phyloP scores from a whole-genome alignment of 2,329 filamentous ascomycete species.

The Calonectria henricotiae region DNA sequence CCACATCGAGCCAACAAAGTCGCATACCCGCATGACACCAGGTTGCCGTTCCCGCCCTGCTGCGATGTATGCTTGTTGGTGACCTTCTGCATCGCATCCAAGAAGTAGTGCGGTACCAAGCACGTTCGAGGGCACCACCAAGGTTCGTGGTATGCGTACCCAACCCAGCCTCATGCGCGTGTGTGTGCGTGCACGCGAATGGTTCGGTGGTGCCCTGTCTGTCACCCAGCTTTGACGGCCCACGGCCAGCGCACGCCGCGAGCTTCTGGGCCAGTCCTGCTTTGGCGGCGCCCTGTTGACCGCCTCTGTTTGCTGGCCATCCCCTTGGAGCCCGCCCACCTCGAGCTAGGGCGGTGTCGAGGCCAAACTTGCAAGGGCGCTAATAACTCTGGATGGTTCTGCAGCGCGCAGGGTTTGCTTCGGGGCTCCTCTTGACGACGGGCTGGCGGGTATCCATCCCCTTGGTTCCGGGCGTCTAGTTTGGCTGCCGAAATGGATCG shows the following conservation, averaged over 20 bases:
- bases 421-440: conserved; percentile 39
- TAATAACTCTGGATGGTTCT: conserved; percentile 43
- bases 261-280: conserved; percentile 32
- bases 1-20: conserved; percentile 46
- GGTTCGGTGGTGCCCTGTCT: conserved; percentile 31
- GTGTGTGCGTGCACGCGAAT: conserved; percentile 39
- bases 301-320: conserved; percentile 49
- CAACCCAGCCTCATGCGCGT: conserved; percentile 35
- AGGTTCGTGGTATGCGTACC: conserved; percentile 41
- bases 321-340: conserved; percentile 47
- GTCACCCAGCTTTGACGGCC: conserved; percentile 25
- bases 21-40: conserved; percentile 42
- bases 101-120: conserved; percentile 32
- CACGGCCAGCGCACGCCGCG: conserved; percentile 34
- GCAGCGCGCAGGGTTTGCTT: conserved; percentile 42
- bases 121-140: conserved; percentile 38
- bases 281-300: conserved; percentile 46
- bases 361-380: conserved; percentile 45
- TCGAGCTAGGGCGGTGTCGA: conserved; percentile 52
- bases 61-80: conserved; percentile 43
- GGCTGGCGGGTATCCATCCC: conserved; percentile 43
- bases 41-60: conserved; percentile 41
- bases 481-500: conserved; percentile 26
- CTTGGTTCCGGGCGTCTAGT: conserved; percentile 32
- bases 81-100: conserved; percentile 41